phyloP scores from a whole-genome alignment of 2,329 filamentous ascomycete species.

The Alternaria sp. region DNA sequence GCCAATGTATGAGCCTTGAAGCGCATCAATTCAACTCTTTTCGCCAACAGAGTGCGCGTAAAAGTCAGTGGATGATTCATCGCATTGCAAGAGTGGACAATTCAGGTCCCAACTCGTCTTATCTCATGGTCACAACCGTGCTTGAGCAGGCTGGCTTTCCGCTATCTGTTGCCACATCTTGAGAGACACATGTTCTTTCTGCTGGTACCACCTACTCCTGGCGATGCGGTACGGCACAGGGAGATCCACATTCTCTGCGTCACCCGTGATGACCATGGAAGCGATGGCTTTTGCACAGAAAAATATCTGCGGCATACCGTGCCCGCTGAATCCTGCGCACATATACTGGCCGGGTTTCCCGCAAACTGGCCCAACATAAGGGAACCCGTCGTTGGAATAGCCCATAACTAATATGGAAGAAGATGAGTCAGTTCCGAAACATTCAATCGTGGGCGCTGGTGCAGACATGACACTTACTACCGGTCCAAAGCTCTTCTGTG shows the following conservation, averaged over 20 bases:
- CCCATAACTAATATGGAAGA: conserved; percentile 14
- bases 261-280: conserved; percentile 12
- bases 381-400: conserved; percentile 19
- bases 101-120: neutral
- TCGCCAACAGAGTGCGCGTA: neutral
- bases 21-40: neutral
- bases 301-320: conserved; percentile 27
- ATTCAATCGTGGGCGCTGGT: neutral
- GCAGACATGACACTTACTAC: conserved; percentile 22
- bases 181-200: conserved; percentile 6
- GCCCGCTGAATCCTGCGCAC: conserved; percentile 25
- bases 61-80: neutral
- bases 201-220: conserved; percentile 8
- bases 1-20: neutral
- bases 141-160: neutral
- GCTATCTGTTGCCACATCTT: conserved; percentile 6
- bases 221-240: conserved; percentile 13
- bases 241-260: conserved; percentile 7
- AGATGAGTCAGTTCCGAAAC: neutral
- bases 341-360: conserved; percentile 18
- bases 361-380: conserved; percentile 14
- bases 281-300: conserved; percentile 51
- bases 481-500: conserved; percentile 29
- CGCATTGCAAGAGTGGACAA: neutral
- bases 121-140: neutral